These are phyloP conservation scores for Suillus fuscotomentosus DNA, from an alignment of 768 basidiomycete genomes.

Conservation along the genomic window DNA sequence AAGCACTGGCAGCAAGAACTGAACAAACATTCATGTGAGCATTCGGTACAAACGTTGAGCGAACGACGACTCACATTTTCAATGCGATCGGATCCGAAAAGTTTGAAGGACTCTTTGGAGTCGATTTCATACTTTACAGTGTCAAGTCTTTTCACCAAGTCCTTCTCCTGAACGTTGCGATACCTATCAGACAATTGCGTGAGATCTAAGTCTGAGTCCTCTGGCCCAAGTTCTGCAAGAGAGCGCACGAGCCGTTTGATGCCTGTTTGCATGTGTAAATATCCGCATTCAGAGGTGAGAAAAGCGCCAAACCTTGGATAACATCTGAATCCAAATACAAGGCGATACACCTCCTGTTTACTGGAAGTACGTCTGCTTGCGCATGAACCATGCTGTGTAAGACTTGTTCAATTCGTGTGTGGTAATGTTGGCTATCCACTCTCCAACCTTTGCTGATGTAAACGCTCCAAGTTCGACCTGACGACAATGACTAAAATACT, in stretches of 20 bases:
- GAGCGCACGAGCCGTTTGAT: neutral
- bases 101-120: slow-evolving; percentile 24
- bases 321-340: slow-evolving; percentile 19
- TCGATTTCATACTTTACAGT: slow-evolving; percentile 31
- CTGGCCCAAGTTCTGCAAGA: slow-evolving; percentile 7
- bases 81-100: slow-evolving; percentile 33
- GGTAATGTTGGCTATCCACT: slow-evolving; percentile 8
- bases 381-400: slow-evolving; percentile 21
- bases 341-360: slow-evolving; percentile 22
- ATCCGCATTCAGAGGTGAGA: too few relatives aligned
- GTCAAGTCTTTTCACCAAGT: slow-evolving; percentile 26
- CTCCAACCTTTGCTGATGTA: slow-evolving; percentile 2
- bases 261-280: neutral
- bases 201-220: slow-evolving; percentile 24
- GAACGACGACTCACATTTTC: slow-evolving; percentile 25
- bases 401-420: slow-evolving; percentile 14
- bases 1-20: slow-evolving; percentile 36
- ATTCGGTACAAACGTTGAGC: neutral
- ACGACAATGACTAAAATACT: slow-evolving; percentile 1
- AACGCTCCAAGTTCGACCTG: slow-evolving; percentile 22
- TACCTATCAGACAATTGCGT: neutral
- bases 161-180: slow-evolving; percentile 23
- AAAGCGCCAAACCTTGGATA: neutral
- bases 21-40: neutral
- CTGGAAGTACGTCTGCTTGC: slow-evolving; percentile 13